These are phyloP conservation scores for Lactifluus pinguis DNA, from an alignment of 768 basidiomycete species.

Conservation along the genomic window DNA sequence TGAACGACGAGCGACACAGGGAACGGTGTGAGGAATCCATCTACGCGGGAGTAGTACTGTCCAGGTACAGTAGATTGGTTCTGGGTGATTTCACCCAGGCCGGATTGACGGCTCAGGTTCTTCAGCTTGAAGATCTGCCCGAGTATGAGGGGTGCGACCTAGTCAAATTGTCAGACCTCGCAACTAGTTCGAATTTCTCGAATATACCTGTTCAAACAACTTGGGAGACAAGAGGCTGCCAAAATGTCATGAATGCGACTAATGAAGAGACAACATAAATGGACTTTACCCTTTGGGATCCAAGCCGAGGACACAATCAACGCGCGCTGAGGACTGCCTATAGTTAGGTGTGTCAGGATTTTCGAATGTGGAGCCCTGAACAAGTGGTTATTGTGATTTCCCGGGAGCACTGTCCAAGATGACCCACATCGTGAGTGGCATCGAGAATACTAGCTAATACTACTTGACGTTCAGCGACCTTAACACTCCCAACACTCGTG, in stretches of 20 bases:
- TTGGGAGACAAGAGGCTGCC: conserved; percentile 8
- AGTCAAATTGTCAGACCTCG: neutral
- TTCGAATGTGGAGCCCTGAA: neutral
- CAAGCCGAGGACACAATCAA: conserved; percentile 10
- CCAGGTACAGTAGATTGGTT: conserved; percentile 1
- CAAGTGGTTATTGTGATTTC: neutral
- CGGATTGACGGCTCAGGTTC: conserved; percentile 17
- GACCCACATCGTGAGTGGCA: conserved; percentile 18
- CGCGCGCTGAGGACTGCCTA: neutral
- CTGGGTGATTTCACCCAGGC: conserved; percentile 9
- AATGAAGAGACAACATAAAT: neutral
- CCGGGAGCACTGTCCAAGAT: neutral
- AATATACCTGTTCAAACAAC: conserved; percentile 14
- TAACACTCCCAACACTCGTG: conserved; percentile 8
- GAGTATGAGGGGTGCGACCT: conserved; percentile 15
- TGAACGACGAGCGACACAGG: conserved; percentile 21
- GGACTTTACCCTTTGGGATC: conserved; percentile 12
- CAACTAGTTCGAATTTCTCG: neutral
- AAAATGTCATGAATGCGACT: neutral
- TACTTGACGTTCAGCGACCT: conserved; percentile 14
- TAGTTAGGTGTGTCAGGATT: neutral
- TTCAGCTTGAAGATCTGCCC: conserved; percentile 17
- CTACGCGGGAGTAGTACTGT: conserved; percentile 11
- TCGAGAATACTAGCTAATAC: conserved; percentile 18
- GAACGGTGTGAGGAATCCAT: conserved; percentile 20